Evolutionary conservation across 2,329 filamentous ascomycete species (phyloP).

Genomic region (Penicillium nordicum): DNA sequence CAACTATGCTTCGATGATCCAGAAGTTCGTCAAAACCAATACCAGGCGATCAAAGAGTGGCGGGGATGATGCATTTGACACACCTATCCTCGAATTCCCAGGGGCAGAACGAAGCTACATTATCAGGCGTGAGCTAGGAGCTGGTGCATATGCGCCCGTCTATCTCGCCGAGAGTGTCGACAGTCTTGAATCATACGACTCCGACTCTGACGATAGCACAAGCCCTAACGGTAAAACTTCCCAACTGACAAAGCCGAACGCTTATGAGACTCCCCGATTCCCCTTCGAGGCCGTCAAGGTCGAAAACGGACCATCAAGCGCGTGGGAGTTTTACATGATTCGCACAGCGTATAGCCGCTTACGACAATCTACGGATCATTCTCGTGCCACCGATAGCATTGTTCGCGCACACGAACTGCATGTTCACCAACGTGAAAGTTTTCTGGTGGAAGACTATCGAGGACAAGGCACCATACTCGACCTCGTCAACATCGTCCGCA

Average conservation of each 20-base stretch:
- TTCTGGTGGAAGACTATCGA: slow-evolving; percentile 81
- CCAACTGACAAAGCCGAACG: slow-evolving; percentile 42
- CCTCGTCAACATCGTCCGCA: slow-evolving; percentile 79
- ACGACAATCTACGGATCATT: slow-evolving; percentile 54
- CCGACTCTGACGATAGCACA: slow-evolving; percentile 33
- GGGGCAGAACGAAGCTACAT: slow-evolving; percentile 66
- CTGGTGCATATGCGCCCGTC: slow-evolving; percentile 91
- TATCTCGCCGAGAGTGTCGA: slow-evolving; percentile 79
- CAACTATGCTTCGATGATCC: slow-evolving; percentile 71
- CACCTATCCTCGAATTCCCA: slow-evolving; percentile 66
- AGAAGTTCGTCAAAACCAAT: slow-evolving; percentile 70
- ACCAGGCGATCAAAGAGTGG: slow-evolving; percentile 48
- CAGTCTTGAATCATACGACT: slow-evolving; percentile 39
- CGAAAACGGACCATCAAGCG: slow-evolving; percentile 73
- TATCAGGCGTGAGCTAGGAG: slow-evolving; percentile 79
- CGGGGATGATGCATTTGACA: slow-evolving; percentile 59
- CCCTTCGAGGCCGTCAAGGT: slow-evolving; percentile 86
- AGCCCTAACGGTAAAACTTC: slow-evolving; percentile 52
- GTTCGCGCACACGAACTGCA: slow-evolving; percentile 86
- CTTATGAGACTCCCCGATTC: slow-evolving; percentile 43
- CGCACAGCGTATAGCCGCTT: slow-evolving; percentile 74
- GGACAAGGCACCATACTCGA: slow-evolving; percentile 92
- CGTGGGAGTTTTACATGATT: slow-evolving; percentile 98
- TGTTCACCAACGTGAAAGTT: slow-evolving; percentile 84
- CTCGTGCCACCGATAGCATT: slow-evolving; percentile 70